phyloP scores from a whole-genome alignment of 2,329 filamentous ascomycete species.

The Hypoxylon sp. region DNA sequence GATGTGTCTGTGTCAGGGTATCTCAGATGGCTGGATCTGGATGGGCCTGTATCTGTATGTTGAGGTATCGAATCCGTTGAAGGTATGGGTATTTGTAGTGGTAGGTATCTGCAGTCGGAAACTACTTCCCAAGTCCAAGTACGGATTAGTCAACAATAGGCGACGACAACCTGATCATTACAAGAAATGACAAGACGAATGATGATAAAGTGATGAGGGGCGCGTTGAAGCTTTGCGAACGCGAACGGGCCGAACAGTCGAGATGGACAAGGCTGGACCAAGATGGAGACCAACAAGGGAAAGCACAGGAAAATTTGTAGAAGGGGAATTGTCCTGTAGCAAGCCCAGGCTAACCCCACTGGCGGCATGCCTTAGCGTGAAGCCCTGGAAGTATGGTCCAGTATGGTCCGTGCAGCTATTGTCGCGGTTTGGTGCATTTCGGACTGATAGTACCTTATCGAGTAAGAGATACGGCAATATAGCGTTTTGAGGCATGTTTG shows the following conservation, averaged over 20 bases:
- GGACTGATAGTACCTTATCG: not conserved
- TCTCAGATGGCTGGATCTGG: too few species aligned
- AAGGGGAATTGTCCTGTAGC: conserved; percentile 38
- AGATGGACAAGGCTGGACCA: conserved; percentile 23
- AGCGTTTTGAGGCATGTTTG: not conserved
- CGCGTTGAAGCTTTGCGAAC: conserved; percentile 32
- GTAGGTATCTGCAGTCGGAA: too few species aligned
- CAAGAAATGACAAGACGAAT: not conserved
- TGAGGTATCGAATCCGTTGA: too few species aligned
- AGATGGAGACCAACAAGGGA: conserved; percentile 9
- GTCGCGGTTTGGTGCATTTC: not conserved
- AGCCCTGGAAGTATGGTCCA: not conserved
- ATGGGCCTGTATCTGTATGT: too few species aligned
- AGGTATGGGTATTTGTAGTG: too few species aligned
- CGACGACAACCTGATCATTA: too few species aligned
- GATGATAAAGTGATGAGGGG: not conserved
- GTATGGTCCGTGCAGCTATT: not conserved
- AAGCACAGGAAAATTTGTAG: conserved; percentile 28
- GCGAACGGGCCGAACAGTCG: not conserved
- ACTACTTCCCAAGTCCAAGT: too few species aligned
- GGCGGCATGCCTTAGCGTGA: not conserved
- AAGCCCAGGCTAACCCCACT: conserved; percentile 5
- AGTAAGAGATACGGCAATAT: not conserved
- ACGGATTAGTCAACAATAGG: not conserved
- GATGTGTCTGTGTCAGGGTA: too few species aligned